These are phyloP conservation scores for Sarocladium kiliense DNA, from an alignment of 2,329 filamentous ascomycete species.

Conservation along the genomic window DNA sequence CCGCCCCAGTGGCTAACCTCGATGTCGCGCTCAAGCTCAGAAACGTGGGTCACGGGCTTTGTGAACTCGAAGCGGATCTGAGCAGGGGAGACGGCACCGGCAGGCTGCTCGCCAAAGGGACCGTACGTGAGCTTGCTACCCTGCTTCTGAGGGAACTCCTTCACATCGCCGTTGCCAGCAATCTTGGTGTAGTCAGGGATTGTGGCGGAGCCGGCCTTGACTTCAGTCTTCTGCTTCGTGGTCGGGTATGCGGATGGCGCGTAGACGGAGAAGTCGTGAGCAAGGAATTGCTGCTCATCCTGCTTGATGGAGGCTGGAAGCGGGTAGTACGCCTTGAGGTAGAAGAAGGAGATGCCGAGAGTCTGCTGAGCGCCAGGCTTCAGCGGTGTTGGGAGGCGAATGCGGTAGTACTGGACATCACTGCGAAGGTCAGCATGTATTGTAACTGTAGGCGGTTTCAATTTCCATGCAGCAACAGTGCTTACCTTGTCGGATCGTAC, in stretches of 20 bases:
- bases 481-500: conserved; percentile 52
- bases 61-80: conserved; percentile 92
- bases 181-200: conserved; percentile 83
- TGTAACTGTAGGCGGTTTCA: not conserved
- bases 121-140: conserved; percentile 87
- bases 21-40: conserved; percentile 78
- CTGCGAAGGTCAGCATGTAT: conserved; percentile 34
- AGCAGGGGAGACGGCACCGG: conserved; percentile 67
- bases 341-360: conserved; percentile 78
- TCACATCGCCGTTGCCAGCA: conserved; percentile 51
- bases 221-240: conserved; percentile 91
- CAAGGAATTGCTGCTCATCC: conserved; percentile 78
- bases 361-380: conserved; percentile 75
- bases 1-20: conserved; percentile 98
- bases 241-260: conserved; percentile 78
- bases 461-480: not conserved
- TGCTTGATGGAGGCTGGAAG: conserved; percentile 82
- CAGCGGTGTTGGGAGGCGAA: conserved; percentile 72
- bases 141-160: conserved; percentile 70
- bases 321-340: conserved; percentile 72
- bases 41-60: conserved; percentile 78
- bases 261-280: conserved; percentile 82
- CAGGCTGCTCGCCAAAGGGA: conserved; percentile 77
- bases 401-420: conserved; percentile 75
- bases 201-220: conserved; percentile 76